Base-by-base conservation (phyloP, 495 filamentous ascomycete species). In the Podospora didyma region DNA sequence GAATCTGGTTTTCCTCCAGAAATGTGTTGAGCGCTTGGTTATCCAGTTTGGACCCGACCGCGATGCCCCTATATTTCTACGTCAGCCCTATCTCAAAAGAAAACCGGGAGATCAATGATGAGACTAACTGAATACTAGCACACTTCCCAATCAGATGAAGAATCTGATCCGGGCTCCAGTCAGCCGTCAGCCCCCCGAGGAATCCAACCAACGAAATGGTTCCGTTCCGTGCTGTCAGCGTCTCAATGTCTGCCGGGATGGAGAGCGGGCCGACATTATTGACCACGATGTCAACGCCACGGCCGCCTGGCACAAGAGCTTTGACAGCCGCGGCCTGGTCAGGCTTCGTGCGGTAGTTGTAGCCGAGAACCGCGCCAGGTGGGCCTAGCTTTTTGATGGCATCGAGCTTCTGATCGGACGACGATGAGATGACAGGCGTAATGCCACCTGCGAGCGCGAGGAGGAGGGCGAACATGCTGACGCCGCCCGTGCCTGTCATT, bases 391-490 rank as follows among this genome's bases (percentile, higher is more conserved):
- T 54, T 16, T 24, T 37, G 41, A 44, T 31, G 7, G 51, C 47
- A 6, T 57, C 52, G 9, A 71, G 61, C 23, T 68, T 61, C 22
- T 51, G 53, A 31, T 77, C 71, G 0, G 70, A 71, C 0, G 70
- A 74, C 0, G 74, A 76, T 0, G 67, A 73, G 58, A 75, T 74
- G 51, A 75, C 74, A 6, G 67, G 60, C 5, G 23, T 61, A 34
- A 69, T 50, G n/a, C 65, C 65, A 2, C 51, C 61, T 0, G 60
- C 66, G 16, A 70, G 49, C 17, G 46, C 49, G 52, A 69, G 41
- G n/a, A 62, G 54, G 16, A 64, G 56, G 0, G 58, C 48, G 20
- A 59, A 62, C 46, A 64, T 51, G 55, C 53, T 57, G 11, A 64
- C 61, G 21, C 64, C 61, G n/a, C 64, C 56, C 2, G 61, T 67